Evolutionary conservation across 495 filamentous ascomycete genomes (phyloP).

Genomic region (Trichoderma gamsii): DNA sequence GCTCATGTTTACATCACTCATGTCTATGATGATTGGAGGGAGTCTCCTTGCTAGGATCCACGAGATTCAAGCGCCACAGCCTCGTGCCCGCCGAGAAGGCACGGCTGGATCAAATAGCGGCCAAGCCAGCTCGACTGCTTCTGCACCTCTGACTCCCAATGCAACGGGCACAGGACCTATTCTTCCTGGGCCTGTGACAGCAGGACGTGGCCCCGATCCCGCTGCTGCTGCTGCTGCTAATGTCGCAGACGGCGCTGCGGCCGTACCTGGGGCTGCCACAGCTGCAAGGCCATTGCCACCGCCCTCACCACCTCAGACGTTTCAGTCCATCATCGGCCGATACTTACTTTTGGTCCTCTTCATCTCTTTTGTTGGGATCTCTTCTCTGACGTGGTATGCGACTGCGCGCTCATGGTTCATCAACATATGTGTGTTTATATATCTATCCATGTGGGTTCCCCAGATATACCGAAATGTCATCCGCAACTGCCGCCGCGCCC

Average conservation of each 20-base stretch:
- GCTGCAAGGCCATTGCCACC: conserved; percentile 15
- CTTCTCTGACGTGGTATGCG: conserved; percentile 68
- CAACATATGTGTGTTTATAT: conserved; percentile 59
- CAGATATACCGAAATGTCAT: conserved; percentile 87
- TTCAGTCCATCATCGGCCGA: conserved; percentile 71
- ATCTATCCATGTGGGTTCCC: conserved; percentile 85
- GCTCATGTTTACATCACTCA: conserved; percentile 67
- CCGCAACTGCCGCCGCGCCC: conserved; percentile 83
- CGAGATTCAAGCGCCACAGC: conserved; percentile 77
- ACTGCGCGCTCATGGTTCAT: conserved; percentile 63
- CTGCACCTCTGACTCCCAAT: conserved; percentile 26
- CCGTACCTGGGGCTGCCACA: conserved; percentile 20
- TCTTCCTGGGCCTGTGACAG: conserved; percentile 60
- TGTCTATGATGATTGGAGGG: conserved; percentile 58
- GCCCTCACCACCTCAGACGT: conserved; percentile 30
- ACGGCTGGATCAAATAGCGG: conserved; percentile 18
- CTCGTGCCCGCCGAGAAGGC: conserved; percentile 49
- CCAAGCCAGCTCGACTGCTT: conserved; percentile 23
- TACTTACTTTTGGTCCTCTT: conserved; percentile 68
- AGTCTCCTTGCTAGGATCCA: conserved; percentile 86
- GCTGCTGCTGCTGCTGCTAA: conserved; percentile 66
- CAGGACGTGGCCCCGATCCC: conserved; percentile 30
- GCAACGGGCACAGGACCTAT: conserved; percentile 28
- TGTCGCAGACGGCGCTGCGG: conserved; percentile 38
- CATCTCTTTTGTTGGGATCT: conserved; percentile 66